phyloP scores from a whole-genome alignment of 371 early-diverging fungal species.

The Dinochytrium kinnereticum region DNA sequence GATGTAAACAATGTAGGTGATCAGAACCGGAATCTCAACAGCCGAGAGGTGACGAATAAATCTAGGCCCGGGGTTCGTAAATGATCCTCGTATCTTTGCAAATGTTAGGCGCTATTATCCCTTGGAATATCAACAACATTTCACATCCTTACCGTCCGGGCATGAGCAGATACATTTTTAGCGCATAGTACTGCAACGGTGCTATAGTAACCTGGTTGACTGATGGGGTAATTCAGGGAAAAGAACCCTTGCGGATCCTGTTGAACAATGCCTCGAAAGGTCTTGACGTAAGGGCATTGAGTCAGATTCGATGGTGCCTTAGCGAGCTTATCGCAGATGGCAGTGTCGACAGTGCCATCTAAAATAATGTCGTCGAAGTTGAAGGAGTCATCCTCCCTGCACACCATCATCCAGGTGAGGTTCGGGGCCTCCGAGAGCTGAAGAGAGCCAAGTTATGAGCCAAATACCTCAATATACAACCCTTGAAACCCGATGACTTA shows the following conservation, averaged over 20 bases:
- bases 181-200: not conserved
- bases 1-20: not conserved
- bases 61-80: slow-evolving; percentile 17
- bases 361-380: not conserved
- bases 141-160: not conserved
- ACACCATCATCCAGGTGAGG: not conserved
- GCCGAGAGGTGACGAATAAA: slow-evolving; percentile 13
- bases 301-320: not conserved
- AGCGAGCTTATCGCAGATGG: not conserved
- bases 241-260: no score
- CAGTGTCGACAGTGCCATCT: not conserved
- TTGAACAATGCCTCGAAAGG: not conserved
- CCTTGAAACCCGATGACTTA: no score
- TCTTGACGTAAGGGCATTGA: not conserved
- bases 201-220: not conserved
- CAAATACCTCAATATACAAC: no score
- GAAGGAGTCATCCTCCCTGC: slow-evolving; percentile 2
- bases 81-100: not conserved
- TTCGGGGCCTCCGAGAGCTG: no score
- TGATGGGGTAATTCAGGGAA: not conserved
- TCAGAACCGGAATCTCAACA: slow-evolving; percentile 13
- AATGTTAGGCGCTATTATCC: not conserved
- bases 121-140: no score
- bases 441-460: no score
- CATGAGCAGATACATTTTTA: no score